Base-by-base conservation (phyloP, 306 rosid species). In the Hippophae tibetana region DNA sequence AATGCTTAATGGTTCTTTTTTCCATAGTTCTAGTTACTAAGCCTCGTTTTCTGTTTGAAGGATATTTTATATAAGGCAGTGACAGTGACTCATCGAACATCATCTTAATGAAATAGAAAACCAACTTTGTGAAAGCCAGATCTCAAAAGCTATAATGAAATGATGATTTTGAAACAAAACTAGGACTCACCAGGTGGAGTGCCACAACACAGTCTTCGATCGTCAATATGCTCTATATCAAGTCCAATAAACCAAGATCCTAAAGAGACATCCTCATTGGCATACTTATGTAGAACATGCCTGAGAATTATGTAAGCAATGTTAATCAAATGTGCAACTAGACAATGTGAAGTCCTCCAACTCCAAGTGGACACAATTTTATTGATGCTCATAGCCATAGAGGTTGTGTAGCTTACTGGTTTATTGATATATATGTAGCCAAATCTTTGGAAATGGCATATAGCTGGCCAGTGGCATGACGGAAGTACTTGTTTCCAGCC, bases 231-330 rank as follows among this genome's bases (percentile, higher is more conserved):
- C 65, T 89, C 85, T 55, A 55, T 94, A 63, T 93, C 97, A 49
- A 93, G 90, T 66, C 99, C 99, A 56, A 93, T 84, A 57, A 93
- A 93, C 99, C 97, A 93, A 66, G 99, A 78, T 72, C 99, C 97
- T 60, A 88, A 72, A 5, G 99, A 86, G 42, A 93, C 97, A 67
- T 93, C 99, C 81, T 93, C 99, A 12, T 93, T 93, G 45, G 99
- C 99, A 68, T 84, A 93, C 87, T 74, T 93, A 79, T 93, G 99
- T 47, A 93, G 90, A 72, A 86, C 85, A 71, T 93, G 82, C 82
- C 99, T 93, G 80, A 72, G 31, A 80, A 50, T 66, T 54, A 61
- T 51, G 53, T 6, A 43, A 41, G 60, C 6, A 63, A 25, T 50
- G 46, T 61, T 55, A 61, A 63, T 40, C 50, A 61, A 9, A 45